phyloP scores from a whole-genome alignment of 176 grass and related monocot genomes.

The Bromus sterilis region DNA sequence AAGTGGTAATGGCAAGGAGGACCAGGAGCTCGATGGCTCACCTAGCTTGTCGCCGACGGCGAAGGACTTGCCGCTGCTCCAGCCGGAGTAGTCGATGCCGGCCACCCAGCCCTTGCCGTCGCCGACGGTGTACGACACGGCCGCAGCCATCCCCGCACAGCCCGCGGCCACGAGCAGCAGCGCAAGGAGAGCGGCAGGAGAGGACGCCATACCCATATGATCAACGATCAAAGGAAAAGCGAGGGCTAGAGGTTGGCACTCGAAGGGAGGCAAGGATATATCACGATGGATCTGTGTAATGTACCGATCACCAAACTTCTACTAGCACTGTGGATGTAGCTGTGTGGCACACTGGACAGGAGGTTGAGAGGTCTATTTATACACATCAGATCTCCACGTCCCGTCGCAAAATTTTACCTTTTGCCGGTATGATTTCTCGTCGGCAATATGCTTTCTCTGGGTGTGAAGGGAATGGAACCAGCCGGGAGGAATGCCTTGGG shows the following conservation, averaged over 20 bases:
- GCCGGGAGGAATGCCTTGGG: neutral
- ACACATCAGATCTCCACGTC: neutral
- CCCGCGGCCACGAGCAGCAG: slow-evolving; percentile 25
- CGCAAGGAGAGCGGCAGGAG: neutral
- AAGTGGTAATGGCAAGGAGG: neutral
- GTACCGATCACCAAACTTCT: neutral
- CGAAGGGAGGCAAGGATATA: neutral
- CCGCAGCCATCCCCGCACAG: slow-evolving; percentile 10
- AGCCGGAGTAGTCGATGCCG: slow-evolving; percentile 43
- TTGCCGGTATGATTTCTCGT: neutral
- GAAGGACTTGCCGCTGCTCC: slow-evolving; percentile 45
- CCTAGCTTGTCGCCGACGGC: slow-evolving; percentile 39
- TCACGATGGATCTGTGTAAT: neutral
- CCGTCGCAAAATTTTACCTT: neutral
- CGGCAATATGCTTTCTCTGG: neutral
- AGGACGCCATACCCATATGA: slow-evolving; percentile 29
- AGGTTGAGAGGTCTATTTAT: slow-evolving; percentile 29
- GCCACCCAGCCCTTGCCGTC: slow-evolving; percentile 40
- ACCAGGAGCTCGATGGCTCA: neutral
- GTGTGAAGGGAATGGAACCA: slow-evolving; percentile 24
- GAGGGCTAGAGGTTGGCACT: neutral
- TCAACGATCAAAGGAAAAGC: neutral
- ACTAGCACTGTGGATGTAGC: neutral
- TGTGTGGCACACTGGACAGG: neutral
- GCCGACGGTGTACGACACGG: slow-evolving; percentile 53